Conservation (phyloP, 768 basidiomycete species). For the Rossbeevera mucosa region DNA sequence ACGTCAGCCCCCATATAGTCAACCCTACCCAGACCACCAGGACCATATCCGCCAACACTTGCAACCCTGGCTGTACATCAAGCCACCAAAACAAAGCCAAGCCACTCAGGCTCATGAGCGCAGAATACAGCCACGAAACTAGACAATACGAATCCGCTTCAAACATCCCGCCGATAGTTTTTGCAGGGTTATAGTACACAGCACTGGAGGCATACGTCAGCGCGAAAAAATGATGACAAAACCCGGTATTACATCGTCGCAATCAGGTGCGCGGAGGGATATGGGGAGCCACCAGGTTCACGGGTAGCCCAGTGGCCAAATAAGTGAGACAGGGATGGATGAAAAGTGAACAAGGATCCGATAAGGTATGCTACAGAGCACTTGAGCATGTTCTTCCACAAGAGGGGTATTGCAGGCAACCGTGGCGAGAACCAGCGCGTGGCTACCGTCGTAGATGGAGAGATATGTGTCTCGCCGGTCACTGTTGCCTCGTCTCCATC, state of each 20-base stretch:
- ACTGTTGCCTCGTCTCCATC: constrained; percentile 2
- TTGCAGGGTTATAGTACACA: constrained; percentile 91
- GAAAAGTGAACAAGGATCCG: constrained; percentile 90
- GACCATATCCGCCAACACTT: constrained; percentile 68
- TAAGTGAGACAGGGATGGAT: constrained; percentile 63
- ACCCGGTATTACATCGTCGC: constrained; percentile 65
- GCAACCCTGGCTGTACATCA: constrained; percentile 63
- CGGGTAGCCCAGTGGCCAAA: constrained; percentile 58
- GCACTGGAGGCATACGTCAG: constrained; percentile 42
- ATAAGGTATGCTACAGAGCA: constrained; percentile 89
- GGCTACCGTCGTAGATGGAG: constrained; percentile 1
- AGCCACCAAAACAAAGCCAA: constrained; percentile 80
- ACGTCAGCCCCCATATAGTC: constrained; percentile 77
- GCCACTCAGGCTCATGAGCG: constrained; percentile 67
- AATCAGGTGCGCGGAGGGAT: constrained; percentile 85
- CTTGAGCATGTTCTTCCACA: constrained; percentile 77
- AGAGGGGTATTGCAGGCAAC: constrained; percentile 40
- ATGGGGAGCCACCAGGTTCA: constrained; percentile 49
- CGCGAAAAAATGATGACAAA: not conserved
- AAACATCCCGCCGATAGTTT: constrained; percentile 88
- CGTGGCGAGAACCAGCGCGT: constrained; percentile 10
- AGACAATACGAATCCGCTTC: constrained; percentile 84
- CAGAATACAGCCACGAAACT: constrained; percentile 63
- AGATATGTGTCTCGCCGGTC: constrained; percentile 4
- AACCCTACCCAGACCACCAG: constrained; percentile 81